Conservation (phyloP, 2,329 filamentous ascomycete species). For the Passalora sequoiae region DNA sequence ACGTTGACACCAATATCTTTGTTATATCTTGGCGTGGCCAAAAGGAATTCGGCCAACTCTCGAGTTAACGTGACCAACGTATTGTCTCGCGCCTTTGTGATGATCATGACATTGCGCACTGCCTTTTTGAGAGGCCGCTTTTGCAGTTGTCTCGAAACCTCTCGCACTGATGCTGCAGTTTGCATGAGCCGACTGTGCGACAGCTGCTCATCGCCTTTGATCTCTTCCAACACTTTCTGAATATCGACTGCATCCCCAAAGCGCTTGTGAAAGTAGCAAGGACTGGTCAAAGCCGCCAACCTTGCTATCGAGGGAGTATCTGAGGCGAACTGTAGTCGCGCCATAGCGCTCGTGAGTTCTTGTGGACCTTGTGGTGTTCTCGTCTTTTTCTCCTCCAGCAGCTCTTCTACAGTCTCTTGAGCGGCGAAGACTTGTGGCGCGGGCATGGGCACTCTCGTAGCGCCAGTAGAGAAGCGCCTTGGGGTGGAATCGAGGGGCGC, state of each 20-base stretch:
- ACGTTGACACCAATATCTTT: conserved; percentile 89
- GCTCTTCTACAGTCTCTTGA: conserved; percentile 26
- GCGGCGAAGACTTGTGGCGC: conserved; percentile 29
- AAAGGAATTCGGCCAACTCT: conserved; percentile 81
- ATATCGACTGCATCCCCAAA: conserved; percentile 97
- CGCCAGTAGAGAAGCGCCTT: conserved; percentile 32
- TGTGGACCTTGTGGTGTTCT: conserved; percentile 25
- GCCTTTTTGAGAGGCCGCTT: conserved; percentile 85
- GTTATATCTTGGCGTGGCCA: conserved; percentile 83
- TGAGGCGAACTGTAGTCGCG: conserved; percentile 27
- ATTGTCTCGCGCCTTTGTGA: conserved; percentile 96
- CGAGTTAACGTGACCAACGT: conserved; percentile 82
- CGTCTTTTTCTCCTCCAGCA: conserved; percentile 25
- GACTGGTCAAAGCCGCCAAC: conserved; percentile 72
- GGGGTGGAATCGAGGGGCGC: conserved; percentile 27
- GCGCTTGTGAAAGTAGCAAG: conserved; percentile 95
- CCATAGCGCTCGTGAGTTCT: conserved; percentile 24
- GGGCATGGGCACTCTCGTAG: conserved; percentile 31
- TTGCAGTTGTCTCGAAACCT: conserved; percentile 93
- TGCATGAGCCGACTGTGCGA: conserved; percentile 92
- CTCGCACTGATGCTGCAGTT: conserved; percentile 88
- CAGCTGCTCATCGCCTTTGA: conserved; percentile 79
- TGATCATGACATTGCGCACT: conserved; percentile 93
- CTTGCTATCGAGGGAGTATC: conserved; percentile 32
- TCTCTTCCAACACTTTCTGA: conserved; percentile 90